phyloP scores from a whole-genome alignment of 2,329 filamentous ascomycete species.

The Paecilomyces fulvus region DNA sequence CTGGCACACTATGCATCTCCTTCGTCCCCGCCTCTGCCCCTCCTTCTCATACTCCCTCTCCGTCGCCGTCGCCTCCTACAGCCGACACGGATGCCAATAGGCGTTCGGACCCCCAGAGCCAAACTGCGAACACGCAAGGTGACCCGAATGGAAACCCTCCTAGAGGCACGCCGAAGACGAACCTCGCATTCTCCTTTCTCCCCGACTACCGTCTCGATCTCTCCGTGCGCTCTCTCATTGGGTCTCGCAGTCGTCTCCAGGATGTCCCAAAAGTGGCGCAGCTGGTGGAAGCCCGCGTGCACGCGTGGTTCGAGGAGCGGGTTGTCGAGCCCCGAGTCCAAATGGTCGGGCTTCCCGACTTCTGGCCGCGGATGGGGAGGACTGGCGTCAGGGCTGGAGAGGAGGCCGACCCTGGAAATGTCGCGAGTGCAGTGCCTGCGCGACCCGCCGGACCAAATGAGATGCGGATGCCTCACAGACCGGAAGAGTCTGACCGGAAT shows the following conservation, averaged over 20 bases:
- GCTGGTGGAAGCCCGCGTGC: constrained; percentile 54
- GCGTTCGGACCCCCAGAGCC: neutral
- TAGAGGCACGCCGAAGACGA: constrained; percentile 59
- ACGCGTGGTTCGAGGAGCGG: constrained; percentile 60
- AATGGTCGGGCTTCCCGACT: constrained; percentile 53
- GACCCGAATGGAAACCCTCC: constrained; percentile 36
- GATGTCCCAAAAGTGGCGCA: constrained; percentile 61
- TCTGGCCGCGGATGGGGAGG: constrained; percentile 52
- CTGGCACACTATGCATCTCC: constrained; percentile 84
- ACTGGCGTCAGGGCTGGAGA: constrained; percentile 36
- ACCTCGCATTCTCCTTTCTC: constrained; percentile 83
- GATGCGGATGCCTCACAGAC: constrained; percentile 21
- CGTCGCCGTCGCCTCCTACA: constrained; percentile 18
- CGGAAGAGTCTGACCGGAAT: constrained; percentile 17
- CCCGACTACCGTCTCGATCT: constrained; percentile 58
- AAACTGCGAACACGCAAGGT: constrained; percentile 4
- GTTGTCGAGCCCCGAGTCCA: constrained; percentile 59
- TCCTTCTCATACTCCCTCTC: constrained; percentile 26
- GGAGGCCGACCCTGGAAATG: constrained; percentile 25
- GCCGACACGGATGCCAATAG: constrained; percentile 1
- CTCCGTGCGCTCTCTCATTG: constrained; percentile 56
- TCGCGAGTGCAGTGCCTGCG: constrained; percentile 5
- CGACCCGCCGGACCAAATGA: constrained; percentile 14
- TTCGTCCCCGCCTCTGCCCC: constrained; percentile 63
- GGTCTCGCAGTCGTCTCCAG: constrained; percentile 53